Conservation (phyloP, 108 stramenopile genomes). For the Nitzschia putrida region DNA sequence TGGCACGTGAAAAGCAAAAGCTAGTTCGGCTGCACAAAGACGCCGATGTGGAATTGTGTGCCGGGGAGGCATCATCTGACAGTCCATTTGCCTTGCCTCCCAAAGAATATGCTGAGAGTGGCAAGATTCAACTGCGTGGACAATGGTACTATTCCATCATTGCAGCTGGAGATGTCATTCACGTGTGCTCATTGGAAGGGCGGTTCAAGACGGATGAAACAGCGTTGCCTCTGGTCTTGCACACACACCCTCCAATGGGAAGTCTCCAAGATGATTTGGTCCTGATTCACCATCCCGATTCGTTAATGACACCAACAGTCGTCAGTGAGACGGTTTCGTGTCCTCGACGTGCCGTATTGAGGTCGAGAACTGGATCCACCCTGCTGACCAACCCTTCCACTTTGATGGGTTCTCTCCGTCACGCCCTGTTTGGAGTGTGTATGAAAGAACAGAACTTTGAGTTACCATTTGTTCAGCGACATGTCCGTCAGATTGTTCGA, state of each 20-base stretch:
- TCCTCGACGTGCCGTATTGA: conserved; percentile 71
- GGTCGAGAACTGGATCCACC: conserved; percentile 69
- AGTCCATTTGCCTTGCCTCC: neutral
- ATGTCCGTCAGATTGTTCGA: conserved; percentile 55
- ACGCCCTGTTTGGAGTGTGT: conserved; percentile 78
- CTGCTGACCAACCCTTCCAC: conserved; percentile 63
- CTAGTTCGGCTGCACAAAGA: conserved; percentile 37
- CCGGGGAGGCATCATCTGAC: neutral
- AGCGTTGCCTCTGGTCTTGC: conserved; percentile 74
- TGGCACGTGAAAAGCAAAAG: conserved; percentile 32
- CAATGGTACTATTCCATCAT: conserved; percentile 75
- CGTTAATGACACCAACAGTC: conserved; percentile 72
- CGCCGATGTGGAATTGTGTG: neutral
- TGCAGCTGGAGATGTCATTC: conserved; percentile 62
- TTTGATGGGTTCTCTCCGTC: conserved; percentile 79
- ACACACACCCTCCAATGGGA: conserved; percentile 51
- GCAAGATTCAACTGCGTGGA: conserved; percentile 71
- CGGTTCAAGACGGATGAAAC: conserved; percentile 58
- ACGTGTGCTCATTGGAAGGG: conserved; percentile 78
- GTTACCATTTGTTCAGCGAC: conserved; percentile 37
- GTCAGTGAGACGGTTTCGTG: conserved; percentile 76
- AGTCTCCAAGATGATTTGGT: conserved; percentile 74
- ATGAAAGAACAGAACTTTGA: conserved; percentile 59
- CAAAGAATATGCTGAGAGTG: conserved; percentile 18
- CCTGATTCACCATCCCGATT: conserved; percentile 80